Conservation (phyloP, 441 rosid species). For the California macrophylla region DNA sequence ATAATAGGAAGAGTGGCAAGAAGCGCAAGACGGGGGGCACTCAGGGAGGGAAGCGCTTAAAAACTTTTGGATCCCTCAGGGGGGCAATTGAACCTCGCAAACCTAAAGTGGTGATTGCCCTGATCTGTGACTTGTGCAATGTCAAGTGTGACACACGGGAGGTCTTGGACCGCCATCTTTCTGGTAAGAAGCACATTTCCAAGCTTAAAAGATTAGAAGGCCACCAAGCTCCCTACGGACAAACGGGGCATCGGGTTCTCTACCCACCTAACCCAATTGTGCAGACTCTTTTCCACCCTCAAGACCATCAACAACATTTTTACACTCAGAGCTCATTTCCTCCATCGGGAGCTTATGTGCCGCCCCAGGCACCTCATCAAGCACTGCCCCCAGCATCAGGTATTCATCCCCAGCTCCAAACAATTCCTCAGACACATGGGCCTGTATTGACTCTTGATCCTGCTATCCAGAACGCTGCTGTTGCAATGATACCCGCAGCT, state of each 20-base stretch:
- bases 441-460: conserved; percentile 5
- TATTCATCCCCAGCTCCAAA: conserved; percentile 13
- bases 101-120: conserved; percentile 24
- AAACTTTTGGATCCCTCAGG: conserved; percentile 15
- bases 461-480: neutral
- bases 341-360: conserved; percentile 8
- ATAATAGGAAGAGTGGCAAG: conserved; percentile 18
- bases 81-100: conserved; percentile 18
- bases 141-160: conserved; percentile 30
- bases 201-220: conserved; percentile 29
- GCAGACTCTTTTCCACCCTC: conserved; percentile 12
- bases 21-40: conserved; percentile 27
- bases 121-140: conserved; percentile 33
- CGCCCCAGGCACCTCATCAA: conserved; percentile 14
- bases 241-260: conserved; percentile 27
- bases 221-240: conserved; percentile 27
- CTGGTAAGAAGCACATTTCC: conserved; percentile 35
- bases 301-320: conserved; percentile 17
- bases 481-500: neutral
- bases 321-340: conserved; percentile 13
- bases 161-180: conserved; percentile 29
- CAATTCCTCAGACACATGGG: conserved; percentile 8
- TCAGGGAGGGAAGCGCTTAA: conserved; percentile 21
- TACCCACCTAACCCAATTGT: conserved; percentile 29
- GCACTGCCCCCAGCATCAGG: conserved; percentile 6